phyloP scores from a whole-genome alignment of 257 asterid species.

The Nicotiana sylvestris region DNA sequence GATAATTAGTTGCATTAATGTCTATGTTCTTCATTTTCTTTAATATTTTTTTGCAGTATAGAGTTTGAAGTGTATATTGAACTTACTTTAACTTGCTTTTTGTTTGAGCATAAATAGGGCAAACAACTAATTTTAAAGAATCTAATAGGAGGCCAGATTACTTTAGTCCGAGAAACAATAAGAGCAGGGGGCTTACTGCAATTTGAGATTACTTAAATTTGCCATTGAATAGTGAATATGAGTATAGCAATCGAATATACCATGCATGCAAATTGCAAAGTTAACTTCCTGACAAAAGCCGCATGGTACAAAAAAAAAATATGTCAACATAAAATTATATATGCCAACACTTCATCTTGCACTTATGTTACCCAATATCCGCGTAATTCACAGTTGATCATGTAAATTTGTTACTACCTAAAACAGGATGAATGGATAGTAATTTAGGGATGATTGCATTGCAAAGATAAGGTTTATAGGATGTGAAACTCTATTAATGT shows the following conservation, averaged over 20 bases:
- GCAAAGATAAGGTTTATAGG: not conserved
- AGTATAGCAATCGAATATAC: slow-evolving; percentile 48
- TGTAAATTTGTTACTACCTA: not conserved
- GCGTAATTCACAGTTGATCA: too few relatives aligned
- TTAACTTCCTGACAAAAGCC: slow-evolving; percentile 76
- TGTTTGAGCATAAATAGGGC: slow-evolving; percentile 56
- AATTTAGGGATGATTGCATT: too few relatives aligned
- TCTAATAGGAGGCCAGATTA: slow-evolving; percentile 64
- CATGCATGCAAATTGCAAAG: slow-evolving; percentile 87
- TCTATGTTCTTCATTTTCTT: not conserved
- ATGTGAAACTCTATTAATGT: too few relatives aligned
- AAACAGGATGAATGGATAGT: not conserved
- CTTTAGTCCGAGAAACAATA: slow-evolving; percentile 67
- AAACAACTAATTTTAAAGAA: slow-evolving; percentile 76
- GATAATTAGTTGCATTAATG: not conserved
- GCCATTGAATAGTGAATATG: not conserved
- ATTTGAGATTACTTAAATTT: too few relatives aligned
- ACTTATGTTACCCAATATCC: too few relatives aligned
- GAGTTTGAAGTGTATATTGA: not conserved
- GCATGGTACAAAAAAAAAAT: slow-evolving; percentile 44
- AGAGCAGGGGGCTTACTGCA: not conserved
- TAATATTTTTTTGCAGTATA: too few relatives aligned
- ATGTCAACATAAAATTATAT: not conserved
- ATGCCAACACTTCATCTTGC: not conserved
- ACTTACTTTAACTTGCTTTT: not conserved